phyloP scores from a whole-genome alignment of 805 yeast species.

The Cyberlindnera maritima region DNA sequence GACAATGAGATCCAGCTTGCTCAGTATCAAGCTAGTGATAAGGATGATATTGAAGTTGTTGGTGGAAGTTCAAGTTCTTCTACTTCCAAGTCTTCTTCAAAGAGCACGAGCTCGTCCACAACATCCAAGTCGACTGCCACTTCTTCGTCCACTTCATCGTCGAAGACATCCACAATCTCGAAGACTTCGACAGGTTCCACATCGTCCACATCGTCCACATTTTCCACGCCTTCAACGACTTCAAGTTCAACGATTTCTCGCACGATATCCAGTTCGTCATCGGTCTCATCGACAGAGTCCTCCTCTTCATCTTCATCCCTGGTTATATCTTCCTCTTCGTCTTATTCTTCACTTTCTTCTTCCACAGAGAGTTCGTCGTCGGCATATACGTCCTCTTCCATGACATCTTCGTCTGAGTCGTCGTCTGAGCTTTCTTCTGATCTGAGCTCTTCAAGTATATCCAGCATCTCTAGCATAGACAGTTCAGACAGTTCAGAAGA shows the following conservation, averaged over 20 bases:
- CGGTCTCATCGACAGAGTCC: not conserved
- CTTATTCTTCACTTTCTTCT: not conserved
- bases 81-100: not conserved
- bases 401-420: not conserved
- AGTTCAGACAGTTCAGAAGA: no score
- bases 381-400: not conserved
- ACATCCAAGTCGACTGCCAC: no score
- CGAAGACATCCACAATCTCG: not conserved
- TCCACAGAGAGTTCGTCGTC: not conserved
- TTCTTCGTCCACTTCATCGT: no score
- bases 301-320: not conserved
- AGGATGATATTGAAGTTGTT: not conserved
- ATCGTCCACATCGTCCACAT: no score
- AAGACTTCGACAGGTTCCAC: no score
- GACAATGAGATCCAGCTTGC: slow-evolving; percentile 53
- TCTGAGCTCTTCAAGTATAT: not conserved
- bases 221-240: no score
- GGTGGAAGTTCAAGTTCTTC: not conserved
- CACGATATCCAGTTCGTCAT: slow-evolving; percentile 10
- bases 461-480: no score
- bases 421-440: not conserved
- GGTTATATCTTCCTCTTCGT: not conserved
- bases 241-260: slow-evolving; percentile 7
- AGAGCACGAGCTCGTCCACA: not conserved
- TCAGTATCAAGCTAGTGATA: slow-evolving; percentile 14